A percentile compares a stretch with the other conserved stretches of the same genome.
Conservation (phyloP, 495 filamentous ascomycete species). For the Clohesyomyces aquaticus region DNA sequence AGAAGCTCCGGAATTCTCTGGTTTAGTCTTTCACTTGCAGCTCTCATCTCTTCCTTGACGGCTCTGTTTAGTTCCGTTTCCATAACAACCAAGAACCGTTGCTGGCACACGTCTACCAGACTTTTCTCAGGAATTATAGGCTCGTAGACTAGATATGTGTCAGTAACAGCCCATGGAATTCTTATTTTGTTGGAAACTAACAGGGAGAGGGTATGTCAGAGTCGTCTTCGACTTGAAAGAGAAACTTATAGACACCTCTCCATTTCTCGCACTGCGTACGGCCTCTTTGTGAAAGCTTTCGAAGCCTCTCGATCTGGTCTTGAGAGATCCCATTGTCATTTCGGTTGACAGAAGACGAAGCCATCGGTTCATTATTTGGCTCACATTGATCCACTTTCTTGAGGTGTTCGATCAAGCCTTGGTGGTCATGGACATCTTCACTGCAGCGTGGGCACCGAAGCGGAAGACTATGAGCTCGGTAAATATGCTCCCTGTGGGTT, state of each 20-base stretch:
- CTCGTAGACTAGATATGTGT: background rate
- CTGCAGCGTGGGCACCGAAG: background rate
- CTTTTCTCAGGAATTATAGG: background rate
- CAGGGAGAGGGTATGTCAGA: constrained; percentile 2
- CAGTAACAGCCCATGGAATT: no score
- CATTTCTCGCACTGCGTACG: background rate
- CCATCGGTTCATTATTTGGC: background rate
- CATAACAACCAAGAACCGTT: background rate
- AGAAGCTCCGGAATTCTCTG: background rate
- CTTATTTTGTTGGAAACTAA: no score
- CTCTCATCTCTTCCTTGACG: background rate
- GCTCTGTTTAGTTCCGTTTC: background rate
- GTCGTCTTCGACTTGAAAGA: background rate
- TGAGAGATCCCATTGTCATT: background rate
- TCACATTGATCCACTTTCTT: background rate
- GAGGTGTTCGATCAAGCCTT: background rate
- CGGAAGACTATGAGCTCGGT: background rate
- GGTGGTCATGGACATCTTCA: background rate
- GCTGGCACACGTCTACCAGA: background rate
- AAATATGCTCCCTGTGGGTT: background rate
- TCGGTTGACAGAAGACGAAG: background rate
- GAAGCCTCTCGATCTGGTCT: constrained; percentile 1
- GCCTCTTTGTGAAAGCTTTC: background rate
- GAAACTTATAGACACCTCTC: constrained; percentile 1
- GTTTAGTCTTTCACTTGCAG: background rate